Evolutionary conservation across 495 filamentous ascomycete genomes (phyloP).

Genomic region (Podospora appendiculata): DNA sequence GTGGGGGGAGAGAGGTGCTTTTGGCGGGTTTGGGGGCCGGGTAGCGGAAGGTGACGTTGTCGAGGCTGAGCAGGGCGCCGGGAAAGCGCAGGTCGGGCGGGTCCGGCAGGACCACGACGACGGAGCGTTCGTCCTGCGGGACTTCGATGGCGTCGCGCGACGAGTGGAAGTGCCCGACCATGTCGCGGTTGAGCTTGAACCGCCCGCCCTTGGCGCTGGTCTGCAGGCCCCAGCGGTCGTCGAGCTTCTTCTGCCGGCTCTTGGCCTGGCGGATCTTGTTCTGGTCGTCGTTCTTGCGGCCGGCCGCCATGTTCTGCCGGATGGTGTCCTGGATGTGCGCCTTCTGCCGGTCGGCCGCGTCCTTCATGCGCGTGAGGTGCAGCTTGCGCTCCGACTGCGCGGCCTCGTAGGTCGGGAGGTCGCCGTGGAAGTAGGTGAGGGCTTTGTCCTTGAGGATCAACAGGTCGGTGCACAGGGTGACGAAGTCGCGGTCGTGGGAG

Average conservation of each 20-base stretch:
- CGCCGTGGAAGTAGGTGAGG: constrained; percentile 62
- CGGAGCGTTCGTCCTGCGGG: constrained; percentile 53
- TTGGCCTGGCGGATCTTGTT: constrained; percentile 75
- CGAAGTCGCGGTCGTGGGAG: constrained; percentile 73
- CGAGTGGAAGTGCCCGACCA: constrained; percentile 49
- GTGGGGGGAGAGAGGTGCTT: neutral
- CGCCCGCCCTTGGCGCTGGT: constrained; percentile 59
- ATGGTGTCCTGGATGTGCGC: constrained; percentile 72
- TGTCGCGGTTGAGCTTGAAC: constrained; percentile 74
- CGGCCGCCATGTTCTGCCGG: constrained; percentile 56
- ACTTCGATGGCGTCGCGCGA: constrained; percentile 61
- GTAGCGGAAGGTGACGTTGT: constrained; percentile 57
- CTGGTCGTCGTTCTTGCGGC: constrained; percentile 65
- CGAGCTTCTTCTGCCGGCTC: constrained; percentile 70
- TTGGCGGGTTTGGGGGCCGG: constrained; percentile 5
- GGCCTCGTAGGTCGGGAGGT: constrained; percentile 59
- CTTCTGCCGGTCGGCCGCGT: constrained; percentile 68
- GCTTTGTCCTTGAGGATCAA: constrained; percentile 62
- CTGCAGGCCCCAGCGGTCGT: constrained; percentile 68
- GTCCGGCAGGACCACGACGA: constrained; percentile 48
- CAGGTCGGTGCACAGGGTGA: constrained; percentile 66
- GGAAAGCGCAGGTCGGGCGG: constrained; percentile 66
- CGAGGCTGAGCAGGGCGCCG: constrained; percentile 60
- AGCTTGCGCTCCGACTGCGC: constrained; percentile 57
- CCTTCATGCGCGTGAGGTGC: constrained; percentile 64